Evolutionary conservation across 2,329 filamentous ascomycete genomes (phyloP).

Genomic region (Stagonosporopsis chrysanthemi): DNA sequence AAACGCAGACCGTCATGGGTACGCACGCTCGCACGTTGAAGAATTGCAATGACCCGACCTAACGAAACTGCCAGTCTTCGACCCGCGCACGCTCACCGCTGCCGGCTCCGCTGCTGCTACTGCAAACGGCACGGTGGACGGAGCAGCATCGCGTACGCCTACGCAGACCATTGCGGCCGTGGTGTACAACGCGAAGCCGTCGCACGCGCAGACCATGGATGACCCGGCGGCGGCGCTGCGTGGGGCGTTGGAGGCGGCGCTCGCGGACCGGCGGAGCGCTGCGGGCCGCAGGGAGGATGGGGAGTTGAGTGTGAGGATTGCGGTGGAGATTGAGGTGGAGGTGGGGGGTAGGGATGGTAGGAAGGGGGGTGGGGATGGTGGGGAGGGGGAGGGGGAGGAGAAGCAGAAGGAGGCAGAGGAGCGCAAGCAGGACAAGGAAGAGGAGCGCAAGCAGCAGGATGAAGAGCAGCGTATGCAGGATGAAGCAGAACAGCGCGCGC

Average conservation of each 20-base stretch:
- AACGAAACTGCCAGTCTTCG: conserved; percentile 2
- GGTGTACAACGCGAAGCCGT: conserved; percentile 11
- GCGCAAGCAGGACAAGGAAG: background rate
- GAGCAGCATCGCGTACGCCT: background rate
- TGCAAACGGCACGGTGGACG: background rate
- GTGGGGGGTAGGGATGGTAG: conserved; percentile 1
- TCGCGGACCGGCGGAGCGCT: background rate
- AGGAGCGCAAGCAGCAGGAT: background rate
- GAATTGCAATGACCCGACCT: too few species aligned
- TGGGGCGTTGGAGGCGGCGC: background rate
- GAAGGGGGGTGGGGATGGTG: too few species aligned
- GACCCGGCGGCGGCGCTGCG: conserved; percentile 9
- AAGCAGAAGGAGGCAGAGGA: background rate
- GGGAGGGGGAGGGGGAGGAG: too few species aligned
- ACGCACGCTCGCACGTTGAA: background rate
- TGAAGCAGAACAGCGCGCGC: background rate
- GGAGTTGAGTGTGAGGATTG: conserved; percentile 2
- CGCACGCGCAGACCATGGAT: background rate
- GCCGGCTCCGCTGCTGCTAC: background rate
- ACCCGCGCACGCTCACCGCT: conserved; percentile 7
- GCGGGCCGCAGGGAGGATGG: conserved; percentile 1
- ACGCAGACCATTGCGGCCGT: conserved; percentile 1
- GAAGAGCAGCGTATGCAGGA: conserved; percentile 7
- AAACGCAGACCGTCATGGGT: conserved; percentile 11
- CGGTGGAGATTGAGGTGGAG: conserved; percentile 5